Evolutionary conservation across 768 basidiomycete species (phyloP).

Genomic region (Russula sp.): DNA sequence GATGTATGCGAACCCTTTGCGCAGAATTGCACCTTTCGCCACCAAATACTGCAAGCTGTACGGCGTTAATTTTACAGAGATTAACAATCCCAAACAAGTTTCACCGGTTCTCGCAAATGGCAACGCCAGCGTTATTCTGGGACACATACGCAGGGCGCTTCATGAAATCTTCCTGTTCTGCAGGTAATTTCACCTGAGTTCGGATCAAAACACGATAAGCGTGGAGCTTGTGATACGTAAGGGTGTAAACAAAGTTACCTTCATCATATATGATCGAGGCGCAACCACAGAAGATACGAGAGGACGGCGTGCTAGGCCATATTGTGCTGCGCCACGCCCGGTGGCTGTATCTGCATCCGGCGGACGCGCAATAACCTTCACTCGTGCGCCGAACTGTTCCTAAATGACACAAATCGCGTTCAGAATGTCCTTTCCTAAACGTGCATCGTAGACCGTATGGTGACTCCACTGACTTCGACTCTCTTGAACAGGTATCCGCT

Average conservation of each 20-base stretch:
- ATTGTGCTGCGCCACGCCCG: conserved; percentile 81
- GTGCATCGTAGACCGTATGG: conserved; percentile 13
- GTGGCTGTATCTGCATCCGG: conserved; percentile 88
- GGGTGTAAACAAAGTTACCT: conserved; percentile 43
- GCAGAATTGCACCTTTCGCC: conserved; percentile 79
- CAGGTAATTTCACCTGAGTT: conserved; percentile 77
- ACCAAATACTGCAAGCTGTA: conserved; percentile 85
- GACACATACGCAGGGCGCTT: conserved; percentile 84
- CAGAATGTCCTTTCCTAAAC: conserved; percentile 15
- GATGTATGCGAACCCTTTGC: conserved; percentile 65
- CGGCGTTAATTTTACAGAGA: background rate
- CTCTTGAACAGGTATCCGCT: conserved; percentile 80
- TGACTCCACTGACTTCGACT: conserved; percentile 56
- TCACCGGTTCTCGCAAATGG: conserved; percentile 83
- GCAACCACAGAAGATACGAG: conserved; percentile 81
- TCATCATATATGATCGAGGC: conserved; percentile 84
- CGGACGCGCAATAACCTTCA: conserved; percentile 77
- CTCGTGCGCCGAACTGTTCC: conserved; percentile 63
- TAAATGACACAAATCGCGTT: conserved; percentile 34
- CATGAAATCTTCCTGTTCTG: conserved; percentile 78
- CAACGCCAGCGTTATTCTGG: conserved; percentile 68
- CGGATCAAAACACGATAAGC: conserved; percentile 11
- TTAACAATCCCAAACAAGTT: background rate
- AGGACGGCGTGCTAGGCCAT: conserved; percentile 71
- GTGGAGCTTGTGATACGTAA: background rate